phyloP scores from a whole-genome alignment of 2,329 filamentous ascomycete species.

The Cytospora leucostoma region DNA sequence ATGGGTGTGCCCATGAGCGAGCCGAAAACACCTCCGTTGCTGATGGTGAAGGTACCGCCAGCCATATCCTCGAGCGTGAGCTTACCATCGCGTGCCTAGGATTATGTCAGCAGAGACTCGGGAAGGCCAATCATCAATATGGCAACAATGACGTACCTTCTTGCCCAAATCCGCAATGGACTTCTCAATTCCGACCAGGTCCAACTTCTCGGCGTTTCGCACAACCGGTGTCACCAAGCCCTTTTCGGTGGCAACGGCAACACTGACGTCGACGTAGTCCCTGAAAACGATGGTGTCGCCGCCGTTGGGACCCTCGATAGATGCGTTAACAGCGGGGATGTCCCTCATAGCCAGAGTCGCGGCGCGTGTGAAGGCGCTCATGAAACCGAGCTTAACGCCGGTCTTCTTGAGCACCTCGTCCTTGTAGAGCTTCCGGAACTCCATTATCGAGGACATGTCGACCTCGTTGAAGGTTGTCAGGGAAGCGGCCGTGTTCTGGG shows the following conservation, averaged over 20 bases:
- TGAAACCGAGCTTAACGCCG: slow-evolving; percentile 98
- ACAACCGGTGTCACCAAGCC: slow-evolving; percentile 96
- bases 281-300: slow-evolving; percentile 98
- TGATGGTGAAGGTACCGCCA: slow-evolving; percentile 96
- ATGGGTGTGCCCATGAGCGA: slow-evolving; percentile 97
- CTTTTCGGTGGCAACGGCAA: slow-evolving; percentile 96
- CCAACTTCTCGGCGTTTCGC: slow-evolving; percentile 85
- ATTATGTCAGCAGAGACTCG: slow-evolving; percentile 22
- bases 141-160: slow-evolving; percentile 63
- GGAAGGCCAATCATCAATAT: not conserved
- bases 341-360: slow-evolving; percentile 91
- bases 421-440: slow-evolving; percentile 96
- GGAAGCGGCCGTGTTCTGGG: slow-evolving; percentile 96
- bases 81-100: slow-evolving; percentile 87
- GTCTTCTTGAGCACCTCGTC: slow-evolving; percentile 95
- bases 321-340: slow-evolving; percentile 91
- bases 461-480: slow-evolving; percentile 99
- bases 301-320: slow-evolving; percentile 91
- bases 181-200: slow-evolving; percentile 87
- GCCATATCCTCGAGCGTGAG: slow-evolving; percentile 99
- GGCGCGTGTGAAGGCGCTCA: slow-evolving; percentile 94
- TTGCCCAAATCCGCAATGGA: slow-evolving; percentile 91
- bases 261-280: slow-evolving; percentile 96
- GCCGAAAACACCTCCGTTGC: slow-evolving; percentile 95
- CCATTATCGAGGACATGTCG: slow-evolving; percentile 97